Evolutionary conservation across 1,284 basidiomycete genomes (phyloP).

Genomic region (Inonotus hispidus): DNA sequence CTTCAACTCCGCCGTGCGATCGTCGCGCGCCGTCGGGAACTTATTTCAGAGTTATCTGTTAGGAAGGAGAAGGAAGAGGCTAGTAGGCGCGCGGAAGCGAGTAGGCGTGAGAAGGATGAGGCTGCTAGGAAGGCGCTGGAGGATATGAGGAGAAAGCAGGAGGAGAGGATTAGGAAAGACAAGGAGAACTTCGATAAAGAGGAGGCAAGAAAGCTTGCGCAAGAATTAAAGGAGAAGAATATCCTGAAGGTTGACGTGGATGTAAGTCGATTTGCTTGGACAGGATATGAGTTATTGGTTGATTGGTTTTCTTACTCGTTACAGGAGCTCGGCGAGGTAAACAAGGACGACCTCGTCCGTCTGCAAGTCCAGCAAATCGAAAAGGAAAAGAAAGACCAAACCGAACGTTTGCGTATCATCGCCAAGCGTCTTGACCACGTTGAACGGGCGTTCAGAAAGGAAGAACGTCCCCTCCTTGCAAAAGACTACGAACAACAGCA

Average conservation of each 20-base stretch:
- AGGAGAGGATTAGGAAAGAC: conserved; percentile 77
- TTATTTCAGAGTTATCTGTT: conserved; percentile 80
- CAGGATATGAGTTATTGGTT: not conserved
- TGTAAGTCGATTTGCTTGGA: conserved; percentile 37
- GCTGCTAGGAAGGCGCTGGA: conserved; percentile 63
- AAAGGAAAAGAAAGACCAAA: conserved; percentile 92
- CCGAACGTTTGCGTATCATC: conserved; percentile 79
- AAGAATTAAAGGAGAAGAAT: conserved; percentile 80
- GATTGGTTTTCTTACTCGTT: conserved; percentile 8
- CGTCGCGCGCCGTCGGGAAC: conserved; percentile 82
- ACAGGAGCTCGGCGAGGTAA: conserved; percentile 79
- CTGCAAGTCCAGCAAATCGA: conserved; percentile 94
- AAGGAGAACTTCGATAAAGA: conserved; percentile 79
- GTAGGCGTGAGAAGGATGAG: conserved; percentile 69
- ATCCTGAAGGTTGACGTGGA: conserved; percentile 83
- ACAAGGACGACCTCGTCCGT: conserved; percentile 85
- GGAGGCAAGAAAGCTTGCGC: conserved; percentile 88
- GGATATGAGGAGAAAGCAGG: conserved; percentile 66
- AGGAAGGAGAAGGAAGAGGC: conserved; percentile 92
- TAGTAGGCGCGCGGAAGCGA: conserved; percentile 70
- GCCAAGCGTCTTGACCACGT: conserved; percentile 92
- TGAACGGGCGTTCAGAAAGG: conserved; percentile 94
- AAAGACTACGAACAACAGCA: conserved; percentile 91
- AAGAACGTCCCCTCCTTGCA: conserved; percentile 82
- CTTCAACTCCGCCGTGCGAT: conserved; percentile 75